Evolutionary conservation across 768 basidiomycete species (phyloP), one percentile per base, ranked within the genome.

Genomic region (Boletus rubescentipes): DNA sequence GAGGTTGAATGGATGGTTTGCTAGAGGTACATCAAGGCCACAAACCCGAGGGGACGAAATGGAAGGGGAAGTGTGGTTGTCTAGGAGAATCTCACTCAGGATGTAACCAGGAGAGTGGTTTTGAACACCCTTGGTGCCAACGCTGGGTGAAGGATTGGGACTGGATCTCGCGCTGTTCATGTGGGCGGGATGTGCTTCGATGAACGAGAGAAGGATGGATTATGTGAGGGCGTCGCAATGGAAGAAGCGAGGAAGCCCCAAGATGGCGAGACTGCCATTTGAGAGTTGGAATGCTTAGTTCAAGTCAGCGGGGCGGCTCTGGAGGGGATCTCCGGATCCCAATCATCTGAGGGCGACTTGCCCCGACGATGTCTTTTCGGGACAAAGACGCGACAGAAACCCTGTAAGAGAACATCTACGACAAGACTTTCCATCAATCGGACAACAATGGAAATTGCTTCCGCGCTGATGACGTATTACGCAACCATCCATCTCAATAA

Each of bases 401-500:
- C 23, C 32, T 46, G 37, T 20, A 38, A 44, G 44, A 48, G 40
- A 38, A 35, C 29, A 45, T 49, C 41, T 23, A 38, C 46, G 41
- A 63, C 49, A 15, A 14, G 20, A 32, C 40, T 6, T 30, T 18
- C 10, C 30, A 18, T 26, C 31, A 14, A 42, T 45, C 37, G 5
- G 37, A 53, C 46, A 57, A 5, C 21, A 40, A 46, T 47, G 5
- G 20, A 14, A 48, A 59, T 49, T 53, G 51, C 53, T 42, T 52
- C 55, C 56, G 50, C 48, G 30, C 8, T 49, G 30, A 5, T 29
- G 42, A 46, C 54, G 47, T 56, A 65, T 67, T 59, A 67, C 47
- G 35, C 51, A 49, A 56, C n/a, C 40, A 52, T 31, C 38, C 32
- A 41, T 36, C 36, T 71, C 62, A 77, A 45, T 63, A 85, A 21